Percentiles rank a stretch among this genome's conserved stretches.
phyloP scores from a whole-genome alignment of 2,329 filamentous ascomycete genomes.

The Colletotrichum musicola region DNA sequence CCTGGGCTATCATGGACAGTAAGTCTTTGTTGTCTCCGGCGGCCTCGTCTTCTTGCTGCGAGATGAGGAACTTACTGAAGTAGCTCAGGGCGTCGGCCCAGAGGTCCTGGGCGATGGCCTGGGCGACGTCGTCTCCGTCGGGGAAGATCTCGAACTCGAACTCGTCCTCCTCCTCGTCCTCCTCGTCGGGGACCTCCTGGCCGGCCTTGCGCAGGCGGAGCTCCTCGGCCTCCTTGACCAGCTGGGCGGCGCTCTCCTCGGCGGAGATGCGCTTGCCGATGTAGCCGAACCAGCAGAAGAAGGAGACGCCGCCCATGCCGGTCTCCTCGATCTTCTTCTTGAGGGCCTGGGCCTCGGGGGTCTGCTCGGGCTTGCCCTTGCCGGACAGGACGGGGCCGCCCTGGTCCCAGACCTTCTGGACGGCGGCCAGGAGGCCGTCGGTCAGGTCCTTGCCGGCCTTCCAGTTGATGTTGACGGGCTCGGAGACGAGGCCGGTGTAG shows the following conservation, averaged over 20 bases:
- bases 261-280: slow-evolving; percentile 76
- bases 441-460: slow-evolving; percentile 89
- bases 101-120: slow-evolving; percentile 86
- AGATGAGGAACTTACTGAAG: slow-evolving; percentile 76
- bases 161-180: slow-evolving; percentile 72
- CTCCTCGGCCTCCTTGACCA: slow-evolving; percentile 70
- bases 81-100: slow-evolving; percentile 91
- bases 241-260: slow-evolving; percentile 76
- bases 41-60: not conserved
- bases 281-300: slow-evolving; percentile 93
- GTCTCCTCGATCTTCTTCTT: slow-evolving; percentile 69
- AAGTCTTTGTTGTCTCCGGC: slow-evolving; percentile 26
- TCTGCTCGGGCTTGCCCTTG: slow-evolving; percentile 52
- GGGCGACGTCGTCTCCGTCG: slow-evolving; percentile 85
- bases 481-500: slow-evolving; percentile 84
- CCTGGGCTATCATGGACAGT: slow-evolving; percentile 65
- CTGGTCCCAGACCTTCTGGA: slow-evolving; percentile 75
- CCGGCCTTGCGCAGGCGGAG: slow-evolving; percentile 63
- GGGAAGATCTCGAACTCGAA: slow-evolving; percentile 87
- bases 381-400: slow-evolving; percentile 51
- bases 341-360: slow-evolving; percentile 63
- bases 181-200: slow-evolving; percentile 63
- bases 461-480: slow-evolving; percentile 91
- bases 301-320: slow-evolving; percentile 76
- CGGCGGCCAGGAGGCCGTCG: slow-evolving; percentile 80